phyloP scores from a whole-genome alignment of 2,329 filamentous ascomycete species.

The Diaporthe sp. region DNA sequence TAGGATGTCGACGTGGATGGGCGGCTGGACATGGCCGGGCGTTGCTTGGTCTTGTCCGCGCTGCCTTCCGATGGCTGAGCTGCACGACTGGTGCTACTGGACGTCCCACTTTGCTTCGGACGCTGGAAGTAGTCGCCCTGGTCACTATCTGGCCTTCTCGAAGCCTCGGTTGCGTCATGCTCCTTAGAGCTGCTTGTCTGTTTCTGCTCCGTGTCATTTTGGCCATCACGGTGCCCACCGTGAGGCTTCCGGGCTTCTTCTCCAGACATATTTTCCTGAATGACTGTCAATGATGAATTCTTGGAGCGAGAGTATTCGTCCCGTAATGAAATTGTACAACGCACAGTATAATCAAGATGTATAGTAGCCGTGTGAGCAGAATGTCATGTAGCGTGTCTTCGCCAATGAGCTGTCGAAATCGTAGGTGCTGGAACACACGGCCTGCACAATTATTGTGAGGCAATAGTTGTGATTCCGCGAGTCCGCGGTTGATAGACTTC shows the following conservation, averaged over 20 bases:
- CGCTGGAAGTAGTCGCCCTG: constrained; percentile 11
- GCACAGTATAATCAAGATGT: background rate
- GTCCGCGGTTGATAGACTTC: background rate
- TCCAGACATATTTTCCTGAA: background rate
- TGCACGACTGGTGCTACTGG: background rate
- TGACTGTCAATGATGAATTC: background rate
- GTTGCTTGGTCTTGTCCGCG: background rate
- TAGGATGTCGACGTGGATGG: constrained; percentile 24
- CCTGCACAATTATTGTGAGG: background rate
- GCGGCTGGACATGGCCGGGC: constrained; percentile 16
- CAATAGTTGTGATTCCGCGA: background rate
- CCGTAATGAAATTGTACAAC: background rate
- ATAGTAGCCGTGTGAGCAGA: background rate
- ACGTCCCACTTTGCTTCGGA: background rate
- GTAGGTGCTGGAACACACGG: no score
- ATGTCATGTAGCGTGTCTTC: background rate
- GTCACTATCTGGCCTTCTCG: background rate
- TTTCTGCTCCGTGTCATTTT: background rate
- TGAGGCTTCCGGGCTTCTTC: background rate
- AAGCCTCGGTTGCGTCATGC: background rate
- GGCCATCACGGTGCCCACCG: background rate
- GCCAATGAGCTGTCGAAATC: no score
- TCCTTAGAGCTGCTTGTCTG: background rate
- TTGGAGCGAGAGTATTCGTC: background rate
- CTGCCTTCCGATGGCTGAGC: background rate